Conservation (phyloP, 2,329 filamentous ascomycete genomes). For the Ophiostoma populinum region DNA sequence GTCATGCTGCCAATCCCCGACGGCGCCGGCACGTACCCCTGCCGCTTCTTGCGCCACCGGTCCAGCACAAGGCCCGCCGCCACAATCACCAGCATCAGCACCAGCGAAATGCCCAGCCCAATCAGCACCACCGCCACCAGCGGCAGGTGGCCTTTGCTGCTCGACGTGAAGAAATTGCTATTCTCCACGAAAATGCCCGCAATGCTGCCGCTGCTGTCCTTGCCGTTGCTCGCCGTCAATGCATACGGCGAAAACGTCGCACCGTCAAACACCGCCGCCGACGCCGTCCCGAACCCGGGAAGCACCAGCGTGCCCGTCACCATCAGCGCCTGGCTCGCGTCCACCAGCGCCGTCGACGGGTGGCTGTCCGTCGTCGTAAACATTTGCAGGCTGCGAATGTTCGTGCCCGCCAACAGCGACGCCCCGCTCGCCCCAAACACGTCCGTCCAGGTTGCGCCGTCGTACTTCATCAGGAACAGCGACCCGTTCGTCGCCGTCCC, state of each 20-base stretch:
- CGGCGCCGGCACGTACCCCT: conserved; percentile 66
- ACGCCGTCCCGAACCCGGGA: conserved; percentile 60
- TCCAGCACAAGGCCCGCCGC: conserved; percentile 59
- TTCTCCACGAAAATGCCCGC: conserved; percentile 72
- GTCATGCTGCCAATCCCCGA: conserved; percentile 41
- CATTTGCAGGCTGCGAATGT: conserved; percentile 66
- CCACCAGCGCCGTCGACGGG: conserved; percentile 42
- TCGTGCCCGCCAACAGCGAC: conserved; percentile 45
- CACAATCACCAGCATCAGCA: conserved; percentile 60
- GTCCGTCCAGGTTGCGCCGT: conserved; percentile 47
- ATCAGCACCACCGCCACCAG: conserved; percentile 69
- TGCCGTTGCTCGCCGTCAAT: conserved; percentile 45
- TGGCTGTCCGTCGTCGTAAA: conserved; percentile 57
- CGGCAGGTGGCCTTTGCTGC: conserved; percentile 37
- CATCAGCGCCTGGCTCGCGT: conserved; percentile 54
- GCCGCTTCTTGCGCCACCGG: conserved; percentile 55
- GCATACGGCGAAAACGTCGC: conserved; percentile 62
- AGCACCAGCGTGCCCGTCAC: conserved; percentile 71
- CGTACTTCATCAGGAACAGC: conserved; percentile 66
- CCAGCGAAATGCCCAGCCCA: conserved; percentile 60
- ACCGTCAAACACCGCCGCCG: conserved; percentile 78
- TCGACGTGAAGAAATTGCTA: conserved; percentile 51
- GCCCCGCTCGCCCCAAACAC: conserved; percentile 35
- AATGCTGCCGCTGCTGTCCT: conserved; percentile 52
- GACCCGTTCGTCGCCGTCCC: conserved; percentile 49